phyloP scores from a whole-genome alignment of 2,329 filamentous ascomycete genomes.

The Eutypella sp. region DNA sequence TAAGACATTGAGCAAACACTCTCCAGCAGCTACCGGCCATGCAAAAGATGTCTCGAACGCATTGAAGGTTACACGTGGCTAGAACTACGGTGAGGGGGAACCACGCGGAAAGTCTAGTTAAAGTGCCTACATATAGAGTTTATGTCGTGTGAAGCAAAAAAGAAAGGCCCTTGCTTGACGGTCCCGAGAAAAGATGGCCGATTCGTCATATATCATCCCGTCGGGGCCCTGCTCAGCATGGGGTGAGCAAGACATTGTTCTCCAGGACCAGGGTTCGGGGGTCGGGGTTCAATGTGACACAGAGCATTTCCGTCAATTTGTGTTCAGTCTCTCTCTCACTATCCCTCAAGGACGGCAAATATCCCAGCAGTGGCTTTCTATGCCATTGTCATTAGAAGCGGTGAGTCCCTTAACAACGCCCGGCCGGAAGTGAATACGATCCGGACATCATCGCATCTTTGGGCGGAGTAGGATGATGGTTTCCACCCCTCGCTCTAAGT shows the following conservation, averaged over 20 bases:
- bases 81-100: too few relatives aligned
- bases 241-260: neutral
- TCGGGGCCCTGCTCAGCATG: neutral
- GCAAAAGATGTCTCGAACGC: too few relatives aligned
- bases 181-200: neutral
- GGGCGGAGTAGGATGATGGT: too few relatives aligned
- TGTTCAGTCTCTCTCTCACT: neutral
- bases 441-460: too few relatives aligned
- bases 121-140: neutral
- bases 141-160: neutral
- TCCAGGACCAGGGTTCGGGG: neutral
- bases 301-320: neutral
- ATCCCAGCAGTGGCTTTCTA: neutral
- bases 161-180: neutral
- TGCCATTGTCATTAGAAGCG: too few relatives aligned
- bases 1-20: too few relatives aligned
- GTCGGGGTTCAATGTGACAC: neutral
- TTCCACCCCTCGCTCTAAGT: too few relatives aligned
- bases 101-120: too few relatives aligned
- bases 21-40: too few relatives aligned
- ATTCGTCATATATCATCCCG: neutral
- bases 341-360: too few relatives aligned
- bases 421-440: too few relatives aligned
- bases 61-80: too few relatives aligned
- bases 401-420: neutral